phyloP scores from a whole-genome alignment of 805 yeast species.

The Monosporozyma yasuniensis region DNA sequence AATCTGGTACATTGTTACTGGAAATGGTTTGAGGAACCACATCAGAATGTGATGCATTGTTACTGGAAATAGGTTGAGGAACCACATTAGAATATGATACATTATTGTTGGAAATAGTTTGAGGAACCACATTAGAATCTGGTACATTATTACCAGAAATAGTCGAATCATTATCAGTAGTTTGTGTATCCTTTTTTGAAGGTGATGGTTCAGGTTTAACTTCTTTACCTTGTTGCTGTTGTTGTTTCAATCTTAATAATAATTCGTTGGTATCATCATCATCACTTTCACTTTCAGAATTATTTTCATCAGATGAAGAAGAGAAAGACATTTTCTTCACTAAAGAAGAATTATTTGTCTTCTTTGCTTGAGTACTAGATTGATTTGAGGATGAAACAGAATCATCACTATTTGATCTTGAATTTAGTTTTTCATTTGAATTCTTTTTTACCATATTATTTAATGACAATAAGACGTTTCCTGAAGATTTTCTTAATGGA shows the following conservation, averaged over 20 bases:
- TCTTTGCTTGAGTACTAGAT: neutral
- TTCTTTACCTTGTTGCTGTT: neutral
- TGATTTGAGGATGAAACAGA: neutral
- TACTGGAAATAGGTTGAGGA: no score
- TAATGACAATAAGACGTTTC: conserved; percentile 4
- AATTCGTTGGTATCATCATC: neutral
- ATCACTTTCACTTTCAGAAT: conserved; percentile 1
- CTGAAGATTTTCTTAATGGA: conserved; percentile 20
- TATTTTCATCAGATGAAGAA: neutral
- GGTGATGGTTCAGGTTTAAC: neutral
- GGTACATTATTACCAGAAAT: neutral
- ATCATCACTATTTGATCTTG: neutral
- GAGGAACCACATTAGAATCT: neutral
- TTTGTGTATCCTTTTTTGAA: neutral
- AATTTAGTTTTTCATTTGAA: neutral
- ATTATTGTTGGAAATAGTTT: no score
- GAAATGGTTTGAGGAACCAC: no score
- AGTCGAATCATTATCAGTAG: neutral
- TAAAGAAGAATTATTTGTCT: neutral
- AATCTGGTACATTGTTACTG: no score
- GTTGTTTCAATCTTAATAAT: neutral
- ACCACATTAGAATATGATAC: no score
- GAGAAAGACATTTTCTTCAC: neutral
- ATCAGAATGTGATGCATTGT: no score
- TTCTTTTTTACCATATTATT: neutral